A percentile compares a stretch with the other conserved stretches of the same genome.
Conservation (phyloP, 148 eudicot genomes). For the Fagopyrum esculentum region DNA sequence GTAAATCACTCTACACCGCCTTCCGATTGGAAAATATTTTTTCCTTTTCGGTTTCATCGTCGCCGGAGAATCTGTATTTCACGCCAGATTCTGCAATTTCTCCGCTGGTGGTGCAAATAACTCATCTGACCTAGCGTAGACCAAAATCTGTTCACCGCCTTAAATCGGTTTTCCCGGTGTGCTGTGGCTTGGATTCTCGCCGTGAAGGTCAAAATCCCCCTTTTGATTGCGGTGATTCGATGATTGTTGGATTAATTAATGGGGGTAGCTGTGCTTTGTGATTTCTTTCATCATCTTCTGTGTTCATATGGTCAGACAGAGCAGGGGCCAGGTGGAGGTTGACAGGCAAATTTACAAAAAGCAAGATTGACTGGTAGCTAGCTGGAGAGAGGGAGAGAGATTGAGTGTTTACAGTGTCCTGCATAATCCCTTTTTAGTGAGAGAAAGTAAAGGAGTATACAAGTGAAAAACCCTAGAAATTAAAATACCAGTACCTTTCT, state of each 20-base stretch:
- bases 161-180: not conserved
- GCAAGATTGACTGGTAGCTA: constrained; percentile 60
- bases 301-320: not conserved
- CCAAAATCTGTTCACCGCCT: not conserved
- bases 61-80: not conserved
- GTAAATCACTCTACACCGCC: not conserved
- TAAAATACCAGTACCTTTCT: not conserved
- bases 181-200: not conserved
- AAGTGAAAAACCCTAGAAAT: constrained; percentile 16
- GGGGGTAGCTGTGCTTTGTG: constrained; percentile 9
- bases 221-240: not conserved
- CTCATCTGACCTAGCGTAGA: not conserved
- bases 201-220: not conserved
- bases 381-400: constrained; percentile 19
- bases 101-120: not conserved
- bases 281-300: constrained; percentile 11
- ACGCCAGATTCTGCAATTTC: not conserved
- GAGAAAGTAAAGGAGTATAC: constrained; percentile 11
- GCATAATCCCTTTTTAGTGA: constrained; percentile 10
- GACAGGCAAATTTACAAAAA: constrained; percentile 15
- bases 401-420: constrained; percentile 11
- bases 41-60: not conserved
- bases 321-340: constrained; percentile 15
- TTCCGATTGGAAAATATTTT: not conserved
- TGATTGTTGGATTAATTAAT: not conserved